Percentiles rank a stretch among this genome's conserved stretches.
Evolutionary conservation across 2,329 filamentous ascomycete species (phyloP).

Genomic region (Chalaropsis thielavioides): DNA sequence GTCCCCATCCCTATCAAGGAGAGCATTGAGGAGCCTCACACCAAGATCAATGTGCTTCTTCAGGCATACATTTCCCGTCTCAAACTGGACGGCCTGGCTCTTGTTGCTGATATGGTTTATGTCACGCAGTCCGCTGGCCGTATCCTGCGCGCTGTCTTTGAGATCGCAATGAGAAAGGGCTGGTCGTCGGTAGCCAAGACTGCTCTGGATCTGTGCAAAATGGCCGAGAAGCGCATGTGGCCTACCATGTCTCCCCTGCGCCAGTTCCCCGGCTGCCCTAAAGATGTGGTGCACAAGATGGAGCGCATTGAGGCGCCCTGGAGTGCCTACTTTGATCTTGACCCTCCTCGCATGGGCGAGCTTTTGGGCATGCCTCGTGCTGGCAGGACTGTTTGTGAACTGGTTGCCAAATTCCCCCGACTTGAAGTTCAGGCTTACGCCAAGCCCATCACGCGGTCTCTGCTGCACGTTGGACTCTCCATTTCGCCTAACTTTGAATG

Average conservation of each 20-base stretch:
- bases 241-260: conserved; percentile 92
- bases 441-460: conserved; percentile 84
- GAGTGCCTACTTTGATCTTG: conserved; percentile 87
- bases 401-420: conserved; percentile 86
- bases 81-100: conserved; percentile 78
- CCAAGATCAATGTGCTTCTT: conserved; percentile 94
- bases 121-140: conserved; percentile 95
- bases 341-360: conserved; percentile 92
- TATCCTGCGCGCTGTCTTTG: conserved; percentile 88
- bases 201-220: conserved; percentile 90
- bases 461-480: conserved; percentile 78
- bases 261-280: conserved; percentile 70
- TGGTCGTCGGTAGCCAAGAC: conserved; percentile 90
- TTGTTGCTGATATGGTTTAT: conserved; percentile 98
- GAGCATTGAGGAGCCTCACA: conserved; percentile 88
- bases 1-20: conserved; percentile 97
- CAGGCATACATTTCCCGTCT: conserved; percentile 94
- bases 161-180: conserved; percentile 93
- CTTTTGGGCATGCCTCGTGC: conserved; percentile 80
- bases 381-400: conserved; percentile 67
- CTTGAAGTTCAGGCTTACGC: conserved; percentile 87
- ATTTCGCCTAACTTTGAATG: conserved; percentile 92
- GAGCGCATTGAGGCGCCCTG: conserved; percentile 91
- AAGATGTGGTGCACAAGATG: conserved; percentile 79
- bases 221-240: conserved; percentile 99